These are phyloP conservation scores for Wallacemonas sp. DNA, from an alignment of 208 protist species.

Conservation along the genomic window DNA sequence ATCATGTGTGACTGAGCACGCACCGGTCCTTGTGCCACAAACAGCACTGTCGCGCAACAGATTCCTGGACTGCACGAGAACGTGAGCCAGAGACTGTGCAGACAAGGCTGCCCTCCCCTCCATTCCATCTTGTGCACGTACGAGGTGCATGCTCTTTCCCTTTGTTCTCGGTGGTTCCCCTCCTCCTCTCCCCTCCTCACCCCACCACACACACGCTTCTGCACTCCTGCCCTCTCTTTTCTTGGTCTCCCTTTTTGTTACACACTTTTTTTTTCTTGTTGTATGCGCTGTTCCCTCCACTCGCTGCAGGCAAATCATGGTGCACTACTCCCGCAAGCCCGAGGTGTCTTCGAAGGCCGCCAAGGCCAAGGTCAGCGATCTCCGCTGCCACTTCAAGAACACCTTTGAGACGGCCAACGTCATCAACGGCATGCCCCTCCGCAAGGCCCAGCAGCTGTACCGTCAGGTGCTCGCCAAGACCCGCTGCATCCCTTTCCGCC, in stretches of 20 bases:
- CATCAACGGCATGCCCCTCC: slow-evolving; percentile 92
- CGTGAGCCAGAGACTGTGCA: no score
- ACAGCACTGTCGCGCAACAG: no score
- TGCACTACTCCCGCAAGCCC: slow-evolving; percentile 92
- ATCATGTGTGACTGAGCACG: no score
- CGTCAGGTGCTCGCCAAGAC: slow-evolving; percentile 94
- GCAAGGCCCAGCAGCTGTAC: slow-evolving; percentile 93
- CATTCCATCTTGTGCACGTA: no score
- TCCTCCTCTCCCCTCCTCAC: no score
- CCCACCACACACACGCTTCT: no score
- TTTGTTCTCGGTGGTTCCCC: no score
- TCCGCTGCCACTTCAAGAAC: slow-evolving; percentile 92
- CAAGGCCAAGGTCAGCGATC: slow-evolving; percentile 69
- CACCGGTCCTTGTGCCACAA: no score
- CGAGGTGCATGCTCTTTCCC: background rate
- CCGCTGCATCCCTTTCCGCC: slow-evolving; percentile 94
- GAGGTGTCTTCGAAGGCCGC: slow-evolving; percentile 88
- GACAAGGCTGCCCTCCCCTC: no score
- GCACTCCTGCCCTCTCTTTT: slow-evolving; percentile 11
- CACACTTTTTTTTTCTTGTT: slow-evolving; percentile 19
- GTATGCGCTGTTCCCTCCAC: background rate
- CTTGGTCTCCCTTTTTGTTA: slow-evolving; percentile 19
- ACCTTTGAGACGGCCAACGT: slow-evolving; percentile 94
- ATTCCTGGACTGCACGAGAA: no score
- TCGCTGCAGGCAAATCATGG: slow-evolving; percentile 66